Evolutionary conservation across 2,329 filamentous ascomycete species (phyloP), one percentile per base, ranked within the genome.

Genomic region (Stagonosporopsis vannaccii): DNA sequence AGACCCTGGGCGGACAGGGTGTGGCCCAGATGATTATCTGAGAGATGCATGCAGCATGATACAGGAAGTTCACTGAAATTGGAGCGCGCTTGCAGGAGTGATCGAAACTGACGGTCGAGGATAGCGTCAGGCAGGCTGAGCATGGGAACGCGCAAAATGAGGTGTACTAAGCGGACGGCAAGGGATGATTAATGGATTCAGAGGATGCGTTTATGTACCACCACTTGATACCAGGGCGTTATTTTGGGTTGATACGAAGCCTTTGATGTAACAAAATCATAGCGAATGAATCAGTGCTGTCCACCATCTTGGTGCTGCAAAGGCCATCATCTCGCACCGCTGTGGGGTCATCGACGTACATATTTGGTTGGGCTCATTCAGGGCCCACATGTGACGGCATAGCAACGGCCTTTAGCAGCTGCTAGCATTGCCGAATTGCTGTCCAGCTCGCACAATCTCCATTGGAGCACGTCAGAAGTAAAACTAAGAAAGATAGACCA

Each of bases 1-100:
- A 98, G 86, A 98, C 94, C 15, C 84, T 99, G 49, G 95, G 95
- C 65, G 95, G 95, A 49, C 89, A 91, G 66, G 94, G 94, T 48
- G 90, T 97, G 66, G 95, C 92, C 60, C 93, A 97, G 82, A 97
- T 98, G 94, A 97, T 98, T 79, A 92, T 98, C 64, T 75, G 68
- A 62, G 33, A 15, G 19, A 44, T 28, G 20, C 32, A 26, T 7
- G 17, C 28, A 17, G 28, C 30, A 28, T 6, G 6, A 20, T 11
- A 12, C 4, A 19, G 6, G 30, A 23, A 4, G 8, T n/a, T 17
- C 22, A 17, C 5, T 23, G 9, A 13, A 20, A 17, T 11, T 19
- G 5, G 17, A 41, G n/a, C 4, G n/a, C n/a, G 28, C 8, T 11
- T 19, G 3, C 6, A 7, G 15, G 23, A 25, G 25, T 15, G 6